Conservation (phyloP, 2,329 filamentous ascomycete species). For the Simplicillium aogashimaense region DNA sequence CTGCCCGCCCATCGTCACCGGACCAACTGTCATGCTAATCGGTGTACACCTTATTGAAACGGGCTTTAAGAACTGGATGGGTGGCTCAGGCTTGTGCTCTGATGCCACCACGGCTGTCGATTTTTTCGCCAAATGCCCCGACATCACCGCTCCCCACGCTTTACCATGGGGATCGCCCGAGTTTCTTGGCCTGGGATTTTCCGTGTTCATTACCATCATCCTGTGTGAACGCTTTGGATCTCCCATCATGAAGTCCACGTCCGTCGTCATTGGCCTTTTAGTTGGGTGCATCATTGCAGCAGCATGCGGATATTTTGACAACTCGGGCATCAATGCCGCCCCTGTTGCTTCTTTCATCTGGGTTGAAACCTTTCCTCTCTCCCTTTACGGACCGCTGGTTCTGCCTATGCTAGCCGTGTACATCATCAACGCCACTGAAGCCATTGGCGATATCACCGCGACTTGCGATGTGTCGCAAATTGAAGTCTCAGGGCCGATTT, state of each 20-base stretch:
- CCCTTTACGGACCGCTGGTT: conserved; percentile 63
- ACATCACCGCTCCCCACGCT: conserved; percentile 57
- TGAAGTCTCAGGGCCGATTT: conserved; percentile 60
- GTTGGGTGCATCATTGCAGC: conserved; percentile 70
- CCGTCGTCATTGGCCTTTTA: conserved; percentile 65
- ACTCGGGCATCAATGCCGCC: conserved; percentile 59
- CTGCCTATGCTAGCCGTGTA: conserved; percentile 60
- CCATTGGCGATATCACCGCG: conserved; percentile 71
- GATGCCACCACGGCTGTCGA: conserved; percentile 33
- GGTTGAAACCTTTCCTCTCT: conserved; percentile 67
- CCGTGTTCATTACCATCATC: conserved; percentile 71
- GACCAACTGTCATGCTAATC: conserved; percentile 61
- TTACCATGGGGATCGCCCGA: conserved; percentile 72
- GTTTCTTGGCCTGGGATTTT: conserved; percentile 70
- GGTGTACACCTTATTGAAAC: conserved; percentile 62
- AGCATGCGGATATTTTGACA: conserved; percentile 69
- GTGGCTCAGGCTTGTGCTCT: conserved; percentile 54
- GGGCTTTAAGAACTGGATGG: conserved; percentile 71
- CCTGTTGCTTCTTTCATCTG: conserved; percentile 68
- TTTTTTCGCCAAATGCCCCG: conserved; percentile 56
- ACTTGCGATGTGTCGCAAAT: conserved; percentile 73
- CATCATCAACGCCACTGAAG: conserved; percentile 68
- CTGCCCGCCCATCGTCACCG: conserved; percentile 72
- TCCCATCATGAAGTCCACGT: conserved; percentile 75
- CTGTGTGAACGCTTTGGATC: conserved; percentile 72